Evolutionary conservation across 83 land plant species (phyloP), one percentile per base, ranked within the genome.

Genomic region (Isoetes engelmannii): DNA sequence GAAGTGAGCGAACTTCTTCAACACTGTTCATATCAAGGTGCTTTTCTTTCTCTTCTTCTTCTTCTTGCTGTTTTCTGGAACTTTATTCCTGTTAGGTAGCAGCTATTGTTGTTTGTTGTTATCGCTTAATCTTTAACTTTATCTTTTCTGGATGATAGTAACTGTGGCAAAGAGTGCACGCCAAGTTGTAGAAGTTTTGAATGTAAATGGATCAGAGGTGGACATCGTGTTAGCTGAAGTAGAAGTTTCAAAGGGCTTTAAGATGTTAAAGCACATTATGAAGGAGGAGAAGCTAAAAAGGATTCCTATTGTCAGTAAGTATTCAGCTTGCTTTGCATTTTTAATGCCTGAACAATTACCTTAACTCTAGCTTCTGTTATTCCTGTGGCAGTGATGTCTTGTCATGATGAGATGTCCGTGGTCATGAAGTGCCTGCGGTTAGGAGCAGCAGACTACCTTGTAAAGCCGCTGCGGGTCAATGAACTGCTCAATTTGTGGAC

Each of bases 401-500:
- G 88, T 5, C 87, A 76, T 21, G 96, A 90, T 79, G 89, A 85
- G 72, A 84, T 90, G 63, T 73, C 92, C 28, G 45, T 84, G 81
- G 37, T 28, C 37, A 28, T 28, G 37, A 28, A 28, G 37, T 28
- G 37, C 37, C 37, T 28, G 2, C 2, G 37, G 37, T 80, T 84
- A 61, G 96, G 96, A 51, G 96, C 96, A 44, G 96, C 89, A 45
- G 96, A 90, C 37, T 28, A 28, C 37, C 37, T 28, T 28, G 37
- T 28, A 28, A 28, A 28, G 37, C 37, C 96, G 37, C 77, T 90
- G 44, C 84, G 96, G 0, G 77, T 83, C 12, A 90, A 90, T 75
- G 96, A 90, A 73, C 72, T 90, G 19, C 72, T 87, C 74, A 90
- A 87, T 72, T 71, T 90, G 72, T 90, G 96, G 96, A 87, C 89